Evolutionary conservation across 176 grass and related monocot species (phyloP).

Genomic region (Musa schizocarpa): DNA sequence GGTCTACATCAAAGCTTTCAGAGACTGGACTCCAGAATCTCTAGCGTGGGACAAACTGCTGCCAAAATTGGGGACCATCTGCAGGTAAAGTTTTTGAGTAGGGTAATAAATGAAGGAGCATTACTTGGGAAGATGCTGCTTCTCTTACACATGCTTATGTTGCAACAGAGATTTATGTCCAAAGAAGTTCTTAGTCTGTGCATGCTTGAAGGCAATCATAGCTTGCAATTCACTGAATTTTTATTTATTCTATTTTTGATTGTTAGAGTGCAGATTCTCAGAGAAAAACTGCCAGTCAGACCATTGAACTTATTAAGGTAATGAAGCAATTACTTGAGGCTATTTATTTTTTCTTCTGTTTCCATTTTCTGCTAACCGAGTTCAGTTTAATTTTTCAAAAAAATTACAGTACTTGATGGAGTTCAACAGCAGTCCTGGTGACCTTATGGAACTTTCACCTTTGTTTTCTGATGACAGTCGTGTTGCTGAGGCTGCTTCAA

Average conservation of each 20-base stretch:
- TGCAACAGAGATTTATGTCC: background rate
- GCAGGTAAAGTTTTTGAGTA: constrained; percentile 51
- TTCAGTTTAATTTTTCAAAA: constrained; percentile 8
- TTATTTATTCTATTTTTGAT: constrained; percentile 19
- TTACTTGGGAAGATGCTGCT: background rate
- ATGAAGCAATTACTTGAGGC: background rate
- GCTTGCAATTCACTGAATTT: constrained; percentile 1
- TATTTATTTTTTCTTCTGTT: constrained; percentile 11
- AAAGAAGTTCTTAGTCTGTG: background rate
- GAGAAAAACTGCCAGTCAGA: constrained; percentile 97
- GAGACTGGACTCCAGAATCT: constrained; percentile 93
- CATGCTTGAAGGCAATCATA: background rate
- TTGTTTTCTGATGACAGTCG: constrained; percentile 97
- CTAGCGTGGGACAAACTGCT: constrained; percentile 97
- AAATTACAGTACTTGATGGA: constrained; percentile 90
- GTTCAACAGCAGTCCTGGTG: constrained; percentile 98
- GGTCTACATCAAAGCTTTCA: constrained; percentile 94
- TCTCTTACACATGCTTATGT: background rate
- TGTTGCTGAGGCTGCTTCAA: constrained; percentile 96
- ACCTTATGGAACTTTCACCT: constrained; percentile 99
- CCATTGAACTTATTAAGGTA: constrained; percentile 97
- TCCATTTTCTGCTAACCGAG: constrained; percentile 2
- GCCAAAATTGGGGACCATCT: constrained; percentile 99
- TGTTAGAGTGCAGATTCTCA: constrained; percentile 96
- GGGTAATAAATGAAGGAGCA: background rate